A percentile compares a stretch with the other conserved stretches of the same genome.
These are phyloP conservation scores for Coemansia furcata DNA, from an alignment of 192 early-diverging fungal species.

Conservation along the genomic window DNA sequence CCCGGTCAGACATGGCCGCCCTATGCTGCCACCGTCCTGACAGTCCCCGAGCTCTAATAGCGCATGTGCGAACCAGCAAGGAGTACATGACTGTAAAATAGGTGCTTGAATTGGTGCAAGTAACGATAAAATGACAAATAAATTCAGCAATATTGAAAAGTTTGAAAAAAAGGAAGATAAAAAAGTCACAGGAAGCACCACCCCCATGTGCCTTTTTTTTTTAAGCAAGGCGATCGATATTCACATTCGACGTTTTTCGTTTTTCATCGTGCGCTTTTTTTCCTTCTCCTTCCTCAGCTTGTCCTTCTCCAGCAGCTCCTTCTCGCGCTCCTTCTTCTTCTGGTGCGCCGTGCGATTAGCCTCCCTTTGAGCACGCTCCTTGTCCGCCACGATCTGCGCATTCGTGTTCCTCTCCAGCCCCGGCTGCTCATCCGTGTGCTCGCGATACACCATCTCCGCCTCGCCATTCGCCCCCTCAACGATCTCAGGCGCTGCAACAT, in stretches of 20 bases:
- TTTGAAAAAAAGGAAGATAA: background rate
- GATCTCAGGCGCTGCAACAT: conserved; percentile 11
- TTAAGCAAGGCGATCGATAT: background rate
- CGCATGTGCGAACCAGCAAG: background rate
- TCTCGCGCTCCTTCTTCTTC: conserved; percentile 40
- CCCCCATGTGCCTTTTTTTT: no score
- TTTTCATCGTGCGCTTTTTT: conserved; percentile 37
- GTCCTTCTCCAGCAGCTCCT: conserved; percentile 29
- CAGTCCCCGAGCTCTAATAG: background rate
- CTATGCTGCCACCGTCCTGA: background rate
- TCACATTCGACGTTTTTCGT: conserved; percentile 43
- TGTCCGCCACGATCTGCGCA: conserved; percentile 27
- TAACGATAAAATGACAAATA: background rate
- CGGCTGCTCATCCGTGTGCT: background rate
- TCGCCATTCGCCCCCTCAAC: conserved; percentile 32
- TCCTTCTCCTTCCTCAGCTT: conserved; percentile 28
- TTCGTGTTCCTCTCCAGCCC: conserved; percentile 20
- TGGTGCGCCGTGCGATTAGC: conserved; percentile 22
- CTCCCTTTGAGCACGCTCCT: conserved; percentile 21
- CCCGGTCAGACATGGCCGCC: background rate
- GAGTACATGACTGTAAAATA: background rate
- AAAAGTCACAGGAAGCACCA: background rate
- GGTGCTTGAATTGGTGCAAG: background rate
- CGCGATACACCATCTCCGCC: conserved; percentile 25
- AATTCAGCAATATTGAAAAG: background rate